These are phyloP conservation scores for Cercophora newfieldiana DNA, from an alignment of 495 filamentous ascomycete species.

Conservation along the genomic window DNA sequence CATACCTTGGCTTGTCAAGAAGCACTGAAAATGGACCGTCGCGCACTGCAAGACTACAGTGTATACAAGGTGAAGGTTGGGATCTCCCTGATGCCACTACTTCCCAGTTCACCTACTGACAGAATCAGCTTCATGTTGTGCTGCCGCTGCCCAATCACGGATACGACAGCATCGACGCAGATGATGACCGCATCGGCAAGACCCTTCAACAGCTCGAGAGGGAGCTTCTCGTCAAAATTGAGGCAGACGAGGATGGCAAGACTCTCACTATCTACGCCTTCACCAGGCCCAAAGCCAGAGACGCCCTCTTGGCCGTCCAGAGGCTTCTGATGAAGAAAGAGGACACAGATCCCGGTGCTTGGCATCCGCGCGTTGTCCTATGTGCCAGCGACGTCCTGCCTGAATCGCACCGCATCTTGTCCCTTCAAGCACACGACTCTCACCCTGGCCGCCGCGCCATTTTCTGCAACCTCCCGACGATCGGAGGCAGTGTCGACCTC, in stretches of 20 bases:
- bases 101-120: neutral
- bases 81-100: neutral
- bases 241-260: neutral
- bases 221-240: slow-evolving; percentile 18
- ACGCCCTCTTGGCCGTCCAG: slow-evolving; percentile 1
- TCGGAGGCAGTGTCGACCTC: too few species aligned
- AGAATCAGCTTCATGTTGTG: neutral
- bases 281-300: slow-evolving; percentile 10
- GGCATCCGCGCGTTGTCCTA: too few species aligned
- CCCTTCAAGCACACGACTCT: too few species aligned
- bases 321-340: neutral
- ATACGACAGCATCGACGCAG: neutral
- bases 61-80: neutral
- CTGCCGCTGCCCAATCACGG: neutral
- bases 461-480: too few species aligned
- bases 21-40: too few species aligned
- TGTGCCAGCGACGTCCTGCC: too few species aligned
- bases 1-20: too few species aligned
- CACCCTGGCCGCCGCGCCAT: too few species aligned
- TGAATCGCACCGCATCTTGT: too few species aligned
- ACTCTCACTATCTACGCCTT: slow-evolving; percentile 17
- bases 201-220: neutral
- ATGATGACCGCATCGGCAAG: slow-evolving; percentile 12
- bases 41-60: too few species aligned
- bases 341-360: neutral